These are phyloP conservation scores for Oropetium thomaeum DNA, from an alignment of 176 grass and related monocot genomes.

Conservation along the genomic window DNA sequence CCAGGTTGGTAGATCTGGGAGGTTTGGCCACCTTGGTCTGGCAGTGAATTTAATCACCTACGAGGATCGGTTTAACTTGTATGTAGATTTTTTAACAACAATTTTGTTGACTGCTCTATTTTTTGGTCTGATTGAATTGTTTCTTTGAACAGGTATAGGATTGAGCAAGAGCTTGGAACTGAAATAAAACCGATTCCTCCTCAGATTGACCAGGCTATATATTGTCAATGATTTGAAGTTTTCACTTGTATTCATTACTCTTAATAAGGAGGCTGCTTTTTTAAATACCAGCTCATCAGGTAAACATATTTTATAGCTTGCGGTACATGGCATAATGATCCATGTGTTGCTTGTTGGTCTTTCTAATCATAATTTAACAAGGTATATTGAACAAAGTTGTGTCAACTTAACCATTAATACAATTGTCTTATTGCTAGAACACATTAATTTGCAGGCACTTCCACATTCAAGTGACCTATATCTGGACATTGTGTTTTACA, in stretches of 20 bases:
- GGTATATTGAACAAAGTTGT: neutral
- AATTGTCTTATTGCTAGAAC: neutral
- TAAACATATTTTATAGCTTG: conserved; percentile 26
- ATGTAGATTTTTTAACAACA: neutral
- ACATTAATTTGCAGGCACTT: neutral
- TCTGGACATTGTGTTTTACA: no score
- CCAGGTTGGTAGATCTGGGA: no score
- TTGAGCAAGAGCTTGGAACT: conserved; percentile 96
- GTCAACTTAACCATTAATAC: neutral
- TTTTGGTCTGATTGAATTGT: conserved; percentile 20
- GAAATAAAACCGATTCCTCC: conserved; percentile 95
- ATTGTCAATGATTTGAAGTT: conserved; percentile 72
- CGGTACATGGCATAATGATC: neutral
- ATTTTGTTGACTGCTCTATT: neutral
- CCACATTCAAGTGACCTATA: neutral
- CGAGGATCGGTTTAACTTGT: no score
- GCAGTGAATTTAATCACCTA: no score
- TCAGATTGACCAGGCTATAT: conserved; percentile 91
- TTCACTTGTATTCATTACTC: conserved; percentile 38
- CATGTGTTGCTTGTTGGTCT: neutral
- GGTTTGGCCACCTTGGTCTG: no score
- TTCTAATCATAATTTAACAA: neutral
- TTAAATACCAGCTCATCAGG: conserved; percentile 72
- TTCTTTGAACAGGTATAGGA: conserved; percentile 67
- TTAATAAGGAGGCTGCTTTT: conserved; percentile 52